Conservation (phyloP, 2,329 filamentous ascomycete species). For the Fusarium cyanostomum region DNA sequence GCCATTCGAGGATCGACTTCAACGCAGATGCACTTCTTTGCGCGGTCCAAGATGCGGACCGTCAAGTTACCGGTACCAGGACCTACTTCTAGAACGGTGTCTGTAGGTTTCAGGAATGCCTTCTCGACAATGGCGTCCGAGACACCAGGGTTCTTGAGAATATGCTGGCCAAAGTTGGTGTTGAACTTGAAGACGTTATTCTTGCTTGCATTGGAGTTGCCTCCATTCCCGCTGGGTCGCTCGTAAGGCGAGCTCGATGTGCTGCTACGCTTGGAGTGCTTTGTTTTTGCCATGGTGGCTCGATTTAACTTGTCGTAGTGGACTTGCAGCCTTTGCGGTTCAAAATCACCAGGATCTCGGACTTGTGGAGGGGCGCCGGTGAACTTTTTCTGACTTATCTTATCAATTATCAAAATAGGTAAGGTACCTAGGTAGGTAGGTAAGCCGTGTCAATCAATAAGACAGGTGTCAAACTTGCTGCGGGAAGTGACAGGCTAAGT, state of each 20-base stretch:
- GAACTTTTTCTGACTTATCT: conserved; percentile 38
- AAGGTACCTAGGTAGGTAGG: too few species aligned
- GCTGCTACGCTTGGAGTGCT: conserved; percentile 62
- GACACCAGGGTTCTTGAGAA: conserved; percentile 91
- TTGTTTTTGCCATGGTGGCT: conserved; percentile 62
- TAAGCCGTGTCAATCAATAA: background rate
- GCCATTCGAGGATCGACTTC: conserved; percentile 98
- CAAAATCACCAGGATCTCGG: background rate
- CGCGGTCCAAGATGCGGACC: conserved; percentile 86
- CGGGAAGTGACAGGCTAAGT: conserved; percentile 16
- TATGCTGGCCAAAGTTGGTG: conserved; percentile 85
- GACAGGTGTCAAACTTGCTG: background rate
- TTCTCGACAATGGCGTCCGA: conserved; percentile 77
- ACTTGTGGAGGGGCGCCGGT: conserved; percentile 34
- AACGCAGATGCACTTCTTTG: conserved; percentile 82
- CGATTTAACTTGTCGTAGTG: background rate
- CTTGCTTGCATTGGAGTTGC: conserved; percentile 45
- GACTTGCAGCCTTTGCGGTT: conserved; percentile 9
- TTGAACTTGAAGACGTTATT: conserved; percentile 99
- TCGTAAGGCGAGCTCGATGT: conserved; percentile 56
- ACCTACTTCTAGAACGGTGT: conserved; percentile 90
- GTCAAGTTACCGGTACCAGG: conserved; percentile 92
- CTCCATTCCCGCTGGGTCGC: conserved; percentile 43
- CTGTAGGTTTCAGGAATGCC: conserved; percentile 88
- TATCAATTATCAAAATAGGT: conserved; percentile 16